These are phyloP conservation scores for Colletotrichum sp. DNA, from an alignment of 2,329 filamentous ascomycete species.

Conservation along the genomic window DNA sequence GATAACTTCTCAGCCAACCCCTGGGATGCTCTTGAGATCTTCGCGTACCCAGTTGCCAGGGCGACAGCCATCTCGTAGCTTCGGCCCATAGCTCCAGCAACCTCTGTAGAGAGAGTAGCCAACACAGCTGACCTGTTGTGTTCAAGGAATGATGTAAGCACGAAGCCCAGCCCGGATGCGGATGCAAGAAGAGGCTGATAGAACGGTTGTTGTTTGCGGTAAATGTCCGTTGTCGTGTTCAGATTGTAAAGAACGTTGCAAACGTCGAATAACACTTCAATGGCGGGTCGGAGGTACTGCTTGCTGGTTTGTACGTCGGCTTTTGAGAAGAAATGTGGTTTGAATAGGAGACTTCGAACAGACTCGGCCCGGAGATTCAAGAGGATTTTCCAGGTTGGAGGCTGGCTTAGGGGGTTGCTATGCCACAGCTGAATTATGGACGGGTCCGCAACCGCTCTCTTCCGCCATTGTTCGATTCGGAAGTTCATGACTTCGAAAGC, in stretches of 20 bases:
- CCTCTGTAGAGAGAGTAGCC: neutral
- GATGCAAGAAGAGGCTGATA: neutral
- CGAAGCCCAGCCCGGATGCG: neutral
- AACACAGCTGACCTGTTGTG: neutral
- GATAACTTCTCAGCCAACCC: neutral
- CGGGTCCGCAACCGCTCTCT: slow-evolving; percentile 22
- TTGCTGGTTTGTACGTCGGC: neutral
- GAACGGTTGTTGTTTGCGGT: neutral
- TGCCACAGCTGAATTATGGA: neutral
- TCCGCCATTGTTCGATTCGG: slow-evolving; percentile 28
- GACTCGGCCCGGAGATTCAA: neutral
- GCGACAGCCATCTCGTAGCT: neutral
- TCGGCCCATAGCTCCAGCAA: neutral
- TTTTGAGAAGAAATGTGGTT: neutral
- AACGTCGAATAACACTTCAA: neutral
- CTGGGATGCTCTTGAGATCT: neutral
- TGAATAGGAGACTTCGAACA: neutral
- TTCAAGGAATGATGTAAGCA: neutral
- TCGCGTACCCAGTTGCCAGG: neutral
- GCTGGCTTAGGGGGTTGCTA: neutral
- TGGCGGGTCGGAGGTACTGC: neutral
- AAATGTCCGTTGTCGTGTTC: neutral
- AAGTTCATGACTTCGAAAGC: slow-evolving; percentile 32
- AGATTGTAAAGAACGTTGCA: neutral
- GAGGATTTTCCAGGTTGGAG: neutral